Percentiles rank a stretch among this genome's conserved stretches.
Conservation (phyloP, 805 yeast genomes). For the Saccharomyces eubayanus region DNA sequence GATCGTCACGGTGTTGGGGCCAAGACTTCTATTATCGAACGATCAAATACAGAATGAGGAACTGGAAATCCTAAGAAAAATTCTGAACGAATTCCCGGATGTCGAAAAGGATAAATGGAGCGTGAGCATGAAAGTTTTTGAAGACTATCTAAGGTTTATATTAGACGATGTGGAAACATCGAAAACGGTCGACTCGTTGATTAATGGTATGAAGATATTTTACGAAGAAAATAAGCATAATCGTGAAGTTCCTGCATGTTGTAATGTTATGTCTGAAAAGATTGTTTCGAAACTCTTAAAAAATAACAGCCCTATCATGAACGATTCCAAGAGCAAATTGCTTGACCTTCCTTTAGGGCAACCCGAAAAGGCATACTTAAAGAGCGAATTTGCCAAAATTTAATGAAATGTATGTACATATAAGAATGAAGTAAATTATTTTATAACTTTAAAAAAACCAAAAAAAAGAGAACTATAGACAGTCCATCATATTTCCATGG, state of each 20-base stretch:
- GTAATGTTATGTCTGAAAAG: conserved; percentile 44
- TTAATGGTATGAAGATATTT: conserved; percentile 40
- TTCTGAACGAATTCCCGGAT: conserved; percentile 40
- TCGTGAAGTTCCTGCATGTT: conserved; percentile 39
- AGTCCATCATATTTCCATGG: neutral
- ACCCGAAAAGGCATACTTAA: conserved; percentile 30
- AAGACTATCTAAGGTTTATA: conserved; percentile 37
- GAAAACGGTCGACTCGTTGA: conserved; percentile 33
- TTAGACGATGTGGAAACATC: conserved; percentile 16
- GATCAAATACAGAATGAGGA: conserved; percentile 28
- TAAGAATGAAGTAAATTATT: neutral
- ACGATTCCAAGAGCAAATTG: conserved; percentile 3
- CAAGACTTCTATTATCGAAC: conserved; percentile 41
- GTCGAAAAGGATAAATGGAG: conserved; percentile 41
- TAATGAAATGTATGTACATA: neutral
- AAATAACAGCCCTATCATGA: neutral
- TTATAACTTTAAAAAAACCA: neutral
- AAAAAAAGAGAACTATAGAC: neutral
- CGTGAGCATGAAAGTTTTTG: conserved; percentile 51
- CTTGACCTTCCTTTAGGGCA: conserved; percentile 21
- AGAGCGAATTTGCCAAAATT: conserved; percentile 9
- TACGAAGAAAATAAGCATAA: conserved; percentile 26
- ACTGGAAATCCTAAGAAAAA: conserved; percentile 25
- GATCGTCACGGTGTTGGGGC: conserved; percentile 57
- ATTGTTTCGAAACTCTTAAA: conserved; percentile 26